Percentiles rank a stretch among this genome's conserved stretches.
Evolutionary conservation across 768 basidiomycete species (phyloP).

Genomic region (Amanita fuliginea): DNA sequence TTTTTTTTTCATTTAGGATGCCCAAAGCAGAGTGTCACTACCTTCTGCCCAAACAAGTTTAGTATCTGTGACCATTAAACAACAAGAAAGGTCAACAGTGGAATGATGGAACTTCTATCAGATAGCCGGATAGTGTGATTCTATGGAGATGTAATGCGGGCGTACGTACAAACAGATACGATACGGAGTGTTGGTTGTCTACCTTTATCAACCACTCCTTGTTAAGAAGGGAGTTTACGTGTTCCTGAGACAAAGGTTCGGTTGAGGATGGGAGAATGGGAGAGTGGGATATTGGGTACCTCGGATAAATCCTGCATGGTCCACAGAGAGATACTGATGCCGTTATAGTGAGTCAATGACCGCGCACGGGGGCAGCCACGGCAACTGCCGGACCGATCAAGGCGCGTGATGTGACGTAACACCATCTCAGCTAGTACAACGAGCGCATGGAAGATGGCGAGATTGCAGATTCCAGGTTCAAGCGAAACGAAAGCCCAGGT

Average conservation of each 20-base stretch:
- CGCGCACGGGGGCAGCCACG: too few relatives aligned
- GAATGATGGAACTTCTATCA: slow-evolving; percentile 56
- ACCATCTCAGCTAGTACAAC: background rate
- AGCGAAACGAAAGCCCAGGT: slow-evolving; percentile 4
- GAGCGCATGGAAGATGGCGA: slow-evolving; percentile 19
- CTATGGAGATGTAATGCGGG: background rate
- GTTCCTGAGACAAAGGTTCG: slow-evolving; percentile 29
- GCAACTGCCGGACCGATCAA: slow-evolving; percentile 1
- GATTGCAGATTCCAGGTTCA: slow-evolving; percentile 10
- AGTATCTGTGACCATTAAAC: slow-evolving; percentile 62
- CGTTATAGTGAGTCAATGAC: background rate
- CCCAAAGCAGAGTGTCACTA: slow-evolving; percentile 14
- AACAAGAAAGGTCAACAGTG: slow-evolving; percentile 44
- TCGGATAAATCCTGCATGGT: slow-evolving; percentile 40
- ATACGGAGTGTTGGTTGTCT: slow-evolving; percentile 45
- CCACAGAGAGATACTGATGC: background rate
- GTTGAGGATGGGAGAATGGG: slow-evolving; percentile 1
- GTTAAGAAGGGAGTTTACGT: slow-evolving; percentile 40
- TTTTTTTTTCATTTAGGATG: background rate
- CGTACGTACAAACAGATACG: slow-evolving; percentile 64
- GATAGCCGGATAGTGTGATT: slow-evolving; percentile 2
- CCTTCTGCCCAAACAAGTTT: slow-evolving; percentile 71
- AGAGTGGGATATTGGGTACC: slow-evolving; percentile 17
- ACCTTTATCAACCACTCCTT: slow-evolving; percentile 72
- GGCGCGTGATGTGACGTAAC: background rate